Conservation (phyloP, 2,329 filamentous ascomycete species). For the Penicillium capsulatum region DNA sequence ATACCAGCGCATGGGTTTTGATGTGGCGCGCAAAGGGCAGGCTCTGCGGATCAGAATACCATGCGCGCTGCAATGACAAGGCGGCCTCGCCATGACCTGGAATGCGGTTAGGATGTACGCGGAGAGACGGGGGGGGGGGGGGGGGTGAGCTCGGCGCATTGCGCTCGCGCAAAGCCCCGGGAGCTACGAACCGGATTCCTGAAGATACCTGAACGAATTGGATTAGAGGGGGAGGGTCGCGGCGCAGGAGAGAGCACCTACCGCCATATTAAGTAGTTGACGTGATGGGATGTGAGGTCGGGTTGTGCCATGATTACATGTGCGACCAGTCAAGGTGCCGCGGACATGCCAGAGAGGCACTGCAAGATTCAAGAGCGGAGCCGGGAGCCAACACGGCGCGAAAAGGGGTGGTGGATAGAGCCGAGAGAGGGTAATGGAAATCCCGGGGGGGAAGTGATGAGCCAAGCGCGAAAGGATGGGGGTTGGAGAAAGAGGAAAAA, state of each 20-base stretch:
- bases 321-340: slow-evolving; percentile 29
- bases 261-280: slow-evolving; percentile 68
- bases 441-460: neutral
- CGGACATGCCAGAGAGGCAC: slow-evolving; percentile 30
- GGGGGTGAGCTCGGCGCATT: neutral
- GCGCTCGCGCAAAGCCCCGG: no score
- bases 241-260: slow-evolving; percentile 35
- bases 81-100: slow-evolving; percentile 55
- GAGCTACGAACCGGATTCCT: slow-evolving; percentile 50
- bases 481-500: slow-evolving; percentile 3
- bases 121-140: neutral
- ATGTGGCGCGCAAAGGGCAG: slow-evolving; percentile 60
- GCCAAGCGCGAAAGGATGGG: neutral
- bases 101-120: slow-evolving; percentile 13
- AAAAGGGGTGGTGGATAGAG: neutral
- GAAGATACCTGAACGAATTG: slow-evolving; percentile 45
- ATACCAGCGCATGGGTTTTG: slow-evolving; percentile 56
- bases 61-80: slow-evolving; percentile 58
- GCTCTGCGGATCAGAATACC: slow-evolving; percentile 58
- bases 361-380: slow-evolving; percentile 13
- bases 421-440: neutral
- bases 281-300: slow-evolving; percentile 52
- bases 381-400: no score
- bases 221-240: slow-evolving; percentile 5
- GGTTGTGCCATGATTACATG: slow-evolving; percentile 44